Percentiles rank a stretch among this genome's conserved stretches.
These are phyloP conservation scores for Auxenochlorella pyrenoidosa DNA, from an alignment of 139 green algal species.

Conservation along the genomic window DNA sequence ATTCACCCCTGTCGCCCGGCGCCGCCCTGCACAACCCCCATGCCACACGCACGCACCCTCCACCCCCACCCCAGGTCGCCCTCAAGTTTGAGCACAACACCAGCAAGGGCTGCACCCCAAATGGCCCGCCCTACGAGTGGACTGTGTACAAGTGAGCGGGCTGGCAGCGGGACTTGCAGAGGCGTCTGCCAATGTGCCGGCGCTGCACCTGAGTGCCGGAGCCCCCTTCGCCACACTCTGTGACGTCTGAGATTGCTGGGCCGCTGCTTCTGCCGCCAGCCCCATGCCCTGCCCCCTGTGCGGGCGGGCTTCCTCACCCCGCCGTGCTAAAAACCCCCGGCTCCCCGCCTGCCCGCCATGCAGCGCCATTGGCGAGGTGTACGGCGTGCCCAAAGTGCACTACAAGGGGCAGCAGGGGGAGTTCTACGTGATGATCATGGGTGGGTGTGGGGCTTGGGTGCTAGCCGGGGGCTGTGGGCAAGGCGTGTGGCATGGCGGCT, in stretches of 20 bases:
- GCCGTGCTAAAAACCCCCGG: too few species aligned
- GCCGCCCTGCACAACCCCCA: not conserved
- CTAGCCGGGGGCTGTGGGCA: too few species aligned
- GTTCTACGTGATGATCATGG: conserved; percentile 92
- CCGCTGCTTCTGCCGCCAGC: not conserved
- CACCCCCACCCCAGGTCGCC: conserved; percentile 76
- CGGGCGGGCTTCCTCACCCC: too few species aligned
- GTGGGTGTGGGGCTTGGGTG: not conserved
- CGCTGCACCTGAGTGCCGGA: too few species aligned
- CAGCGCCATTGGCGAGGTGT: conserved; percentile 74
- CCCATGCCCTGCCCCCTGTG: not conserved
- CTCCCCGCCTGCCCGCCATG: not conserved
- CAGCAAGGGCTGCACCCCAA: conserved; percentile 93
- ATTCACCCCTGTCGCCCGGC: too few species aligned
- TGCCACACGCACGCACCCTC: not conserved
- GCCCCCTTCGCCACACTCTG: too few species aligned
- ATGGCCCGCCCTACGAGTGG: conserved; percentile 96
- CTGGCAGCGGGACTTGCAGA: not conserved
- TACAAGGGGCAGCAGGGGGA: conserved; percentile 96
- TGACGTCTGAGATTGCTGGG: not conserved
- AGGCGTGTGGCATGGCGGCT: too few species aligned
- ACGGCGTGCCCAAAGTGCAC: conserved; percentile 94
- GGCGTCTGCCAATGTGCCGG: too few species aligned
- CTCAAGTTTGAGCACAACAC: conserved; percentile 97
- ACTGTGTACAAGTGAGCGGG: conserved; percentile 86